Base-by-base conservation (phyloP, 495 filamentous ascomycete genomes). In the Penicillium angulare region DNA sequence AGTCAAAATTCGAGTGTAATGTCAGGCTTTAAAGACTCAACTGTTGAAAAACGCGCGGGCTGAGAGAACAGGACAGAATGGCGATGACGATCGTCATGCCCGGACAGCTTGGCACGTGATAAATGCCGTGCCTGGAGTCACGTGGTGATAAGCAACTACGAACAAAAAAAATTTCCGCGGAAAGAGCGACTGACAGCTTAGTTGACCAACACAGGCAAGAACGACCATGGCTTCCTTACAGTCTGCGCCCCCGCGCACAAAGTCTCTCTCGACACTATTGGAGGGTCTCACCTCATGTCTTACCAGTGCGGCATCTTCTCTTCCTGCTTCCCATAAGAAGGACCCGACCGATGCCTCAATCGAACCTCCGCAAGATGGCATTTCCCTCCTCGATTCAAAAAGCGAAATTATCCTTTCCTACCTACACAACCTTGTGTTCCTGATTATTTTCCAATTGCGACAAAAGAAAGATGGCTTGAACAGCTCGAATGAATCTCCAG, bases 391-490 rank as follows among this genome's bases (percentile, higher is more conserved):
- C 60, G 90, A 96, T 63, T 81, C 86, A 44, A 98, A 98, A 67
- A 96, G 89, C 75, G 95, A 98, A 53, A 80, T 97, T 15, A 82
- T 98, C 12, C 86, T 98, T 35, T 90, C 95, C 1, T 98, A 98
- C 72, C 75, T 97, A 0, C 95, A 97, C 59, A 92, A 97, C 58
- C 81, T 96, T 4, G 89, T 92, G 24, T 96, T 96, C 56, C 73
- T 97, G 41, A 86, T 95, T 31, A 71, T 97, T 2, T 68, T 92
- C 35, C 93, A 96, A 66, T 65, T 97, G 15, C 81, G 89, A 15
- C 80, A 84, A 58, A 70, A 63, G 15, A 56, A 62, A 0, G 34
- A n/a, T n/a, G n/a, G 33, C 2, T 43, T 65, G 0, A 59, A 74
- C 0, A 52, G 63, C n/a, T 53, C 63, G 0, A 57, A 70, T 1